Percentiles rank a stretch among this genome's conserved stretches.
Evolutionary conservation across 345 rosid species (phyloP).

Genomic region (Euphorbia pulcherrima): DNA sequence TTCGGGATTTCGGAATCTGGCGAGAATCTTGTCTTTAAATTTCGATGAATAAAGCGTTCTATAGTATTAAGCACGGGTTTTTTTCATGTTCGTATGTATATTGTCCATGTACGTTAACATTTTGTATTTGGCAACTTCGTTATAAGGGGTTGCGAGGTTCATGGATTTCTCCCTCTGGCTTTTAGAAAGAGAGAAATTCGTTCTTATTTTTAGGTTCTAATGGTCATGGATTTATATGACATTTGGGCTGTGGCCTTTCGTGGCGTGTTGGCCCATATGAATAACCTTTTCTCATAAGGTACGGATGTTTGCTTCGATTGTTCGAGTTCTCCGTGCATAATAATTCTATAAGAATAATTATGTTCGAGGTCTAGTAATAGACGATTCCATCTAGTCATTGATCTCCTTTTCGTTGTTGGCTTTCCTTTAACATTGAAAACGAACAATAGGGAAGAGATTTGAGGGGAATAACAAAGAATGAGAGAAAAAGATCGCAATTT

Average conservation of each 20-base stretch:
- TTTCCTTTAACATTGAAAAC: no score
- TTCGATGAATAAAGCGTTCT: constrained; percentile 20
- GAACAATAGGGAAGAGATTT: no score
- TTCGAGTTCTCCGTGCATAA: no score
- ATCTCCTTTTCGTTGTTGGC: no score
- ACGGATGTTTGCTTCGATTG: no score
- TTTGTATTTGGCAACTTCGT: not conserved
- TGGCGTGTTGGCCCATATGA: not conserved
- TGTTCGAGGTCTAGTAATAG: no score
- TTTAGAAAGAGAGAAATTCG: constrained; percentile 23
- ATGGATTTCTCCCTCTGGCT: constrained; percentile 18
- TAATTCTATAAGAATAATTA: no score
- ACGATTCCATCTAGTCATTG: no score
- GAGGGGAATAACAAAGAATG: no score
- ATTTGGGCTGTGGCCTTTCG: not conserved
- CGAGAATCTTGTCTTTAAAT: not conserved
- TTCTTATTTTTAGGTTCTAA: not conserved
- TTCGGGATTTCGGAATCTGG: not conserved
- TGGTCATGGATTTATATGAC: not conserved
- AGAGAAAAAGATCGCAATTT: no score
- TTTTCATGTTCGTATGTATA: constrained; percentile 11
- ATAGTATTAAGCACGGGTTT: not conserved
- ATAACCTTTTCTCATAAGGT: not conserved
- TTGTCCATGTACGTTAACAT: constrained; percentile 5
- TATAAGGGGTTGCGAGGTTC: not conserved